A percentile compares a stretch with the other conserved stretches of the same genome.
phyloP scores from a whole-genome alignment of 768 basidiomycete species.

The Melanogaster broomeanus region DNA sequence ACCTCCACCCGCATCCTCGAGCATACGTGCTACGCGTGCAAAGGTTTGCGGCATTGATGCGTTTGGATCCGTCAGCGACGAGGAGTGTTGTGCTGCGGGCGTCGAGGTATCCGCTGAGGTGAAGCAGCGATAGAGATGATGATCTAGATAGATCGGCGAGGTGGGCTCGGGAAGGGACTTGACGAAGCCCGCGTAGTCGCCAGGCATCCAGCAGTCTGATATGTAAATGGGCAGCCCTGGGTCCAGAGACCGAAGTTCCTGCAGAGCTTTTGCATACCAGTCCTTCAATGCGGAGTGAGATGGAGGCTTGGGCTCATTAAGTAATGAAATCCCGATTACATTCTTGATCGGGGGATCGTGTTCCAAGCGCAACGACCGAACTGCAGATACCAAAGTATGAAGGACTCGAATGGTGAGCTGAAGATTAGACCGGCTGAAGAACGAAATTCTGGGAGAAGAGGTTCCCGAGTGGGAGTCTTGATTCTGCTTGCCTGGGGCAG shows the following conservation, averaged over 20 bases:
- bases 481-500: conserved; percentile 78
- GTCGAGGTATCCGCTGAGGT: conserved; percentile 57
- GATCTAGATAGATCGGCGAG: conserved; percentile 65
- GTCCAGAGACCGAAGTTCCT: conserved; percentile 50
- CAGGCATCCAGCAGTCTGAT: conserved; percentile 74
- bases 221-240: conserved; percentile 68
- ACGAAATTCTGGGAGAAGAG: conserved; percentile 46
- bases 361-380: conserved; percentile 51
- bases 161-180: conserved; percentile 31
- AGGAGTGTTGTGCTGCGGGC: conserved; percentile 55
- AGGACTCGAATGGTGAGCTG: conserved; percentile 51
- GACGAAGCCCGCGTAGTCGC: conserved; percentile 61
- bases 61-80: conserved; percentile 43
- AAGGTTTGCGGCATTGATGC: conserved; percentile 43
- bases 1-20: conserved; percentile 44
- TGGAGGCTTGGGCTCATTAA: conserved; percentile 60
- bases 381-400: conserved; percentile 38
- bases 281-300: conserved; percentile 50
- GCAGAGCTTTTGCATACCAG: conserved; percentile 67
- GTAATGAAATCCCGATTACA: conserved; percentile 56
- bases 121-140: conserved; percentile 85
- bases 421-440: conserved; percentile 50
- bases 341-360: conserved; percentile 41
- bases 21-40: conserved; percentile 36
- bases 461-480: conserved; percentile 66